Conservation (phyloP, 2,329 filamentous ascomycete genomes). For the Ophiostoma tasmaniense region DNA sequence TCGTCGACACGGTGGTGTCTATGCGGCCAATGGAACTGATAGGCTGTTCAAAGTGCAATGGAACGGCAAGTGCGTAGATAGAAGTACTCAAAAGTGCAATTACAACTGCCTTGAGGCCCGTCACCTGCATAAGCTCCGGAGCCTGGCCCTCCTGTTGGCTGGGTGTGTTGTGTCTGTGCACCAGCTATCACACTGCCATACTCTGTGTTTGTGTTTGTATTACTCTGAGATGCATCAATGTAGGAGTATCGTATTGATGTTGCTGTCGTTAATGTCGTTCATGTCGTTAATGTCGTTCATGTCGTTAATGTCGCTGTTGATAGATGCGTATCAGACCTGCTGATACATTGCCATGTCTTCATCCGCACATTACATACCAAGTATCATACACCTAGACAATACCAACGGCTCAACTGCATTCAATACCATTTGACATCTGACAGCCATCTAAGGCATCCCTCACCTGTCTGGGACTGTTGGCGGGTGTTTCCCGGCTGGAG, state of each 20-base stretch:
- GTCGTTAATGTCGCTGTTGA: too few species aligned
- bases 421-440: background rate
- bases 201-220: background rate
- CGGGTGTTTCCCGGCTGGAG: constrained; percentile 7
- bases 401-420: too few species aligned
- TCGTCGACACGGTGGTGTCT: background rate
- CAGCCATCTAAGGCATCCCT: background rate
- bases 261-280: background rate
- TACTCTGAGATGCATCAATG: background rate
- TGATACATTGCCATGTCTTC: too few species aligned
- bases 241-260: background rate
- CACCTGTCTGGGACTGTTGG: background rate
- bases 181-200: background rate
- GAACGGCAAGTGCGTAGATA: background rate
- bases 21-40: background rate
- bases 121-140: background rate
- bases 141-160: constrained; percentile 1
- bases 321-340: background rate
- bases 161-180: background rate
- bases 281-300: background rate
- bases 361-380: too few species aligned
- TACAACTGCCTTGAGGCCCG: constrained; percentile 12
- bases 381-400: too few species aligned
- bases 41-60: background rate
- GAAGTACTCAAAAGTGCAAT: background rate